These are phyloP conservation scores for Cryptococcus maquisensis DNA, from an alignment of 1,284 basidiomycete genomes.

Conservation along the genomic window DNA sequence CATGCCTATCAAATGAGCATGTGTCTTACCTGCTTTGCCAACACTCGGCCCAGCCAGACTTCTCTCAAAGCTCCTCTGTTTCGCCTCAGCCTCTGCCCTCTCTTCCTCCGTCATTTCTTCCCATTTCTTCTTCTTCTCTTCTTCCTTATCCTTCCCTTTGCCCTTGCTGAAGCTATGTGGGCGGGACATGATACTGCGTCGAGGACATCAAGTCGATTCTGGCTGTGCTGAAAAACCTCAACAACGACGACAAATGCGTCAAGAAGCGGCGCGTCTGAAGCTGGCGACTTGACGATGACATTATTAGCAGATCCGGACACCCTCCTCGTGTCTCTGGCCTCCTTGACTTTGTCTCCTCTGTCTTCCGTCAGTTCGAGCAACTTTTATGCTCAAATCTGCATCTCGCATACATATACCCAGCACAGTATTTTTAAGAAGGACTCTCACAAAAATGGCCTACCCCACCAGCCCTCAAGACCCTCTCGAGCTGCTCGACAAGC, in stretches of 20 bases:
- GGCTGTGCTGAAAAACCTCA: no score
- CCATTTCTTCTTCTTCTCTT: not conserved
- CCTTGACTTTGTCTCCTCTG: no score
- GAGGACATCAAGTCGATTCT: no score
- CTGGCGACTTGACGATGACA: no score
- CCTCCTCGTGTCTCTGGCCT: no score
- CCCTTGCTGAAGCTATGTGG: no score
- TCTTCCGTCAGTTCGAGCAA: not conserved
- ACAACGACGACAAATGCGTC: no score
- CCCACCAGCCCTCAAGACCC: conserved; percentile 27
- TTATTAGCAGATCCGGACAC: no score
- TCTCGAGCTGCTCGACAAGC: conserved; percentile 57
- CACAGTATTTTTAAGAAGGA: not conserved
- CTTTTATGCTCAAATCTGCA: not conserved
- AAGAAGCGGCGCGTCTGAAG: no score
- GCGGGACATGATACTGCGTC: no score
- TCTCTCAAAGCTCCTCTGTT: conserved; percentile 39
- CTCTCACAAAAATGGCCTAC: conserved; percentile 22
- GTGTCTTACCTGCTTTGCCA: conserved; percentile 43
- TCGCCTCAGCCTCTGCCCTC: conserved; percentile 21
- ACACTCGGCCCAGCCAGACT: conserved; percentile 48
- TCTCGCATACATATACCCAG: not conserved
- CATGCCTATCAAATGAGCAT: not conserved
- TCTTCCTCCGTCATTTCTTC: conserved; percentile 43
- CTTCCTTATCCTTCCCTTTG: not conserved